Base-by-base conservation (phyloP, 441 rosid species). In the Populus hybrid region DNA sequence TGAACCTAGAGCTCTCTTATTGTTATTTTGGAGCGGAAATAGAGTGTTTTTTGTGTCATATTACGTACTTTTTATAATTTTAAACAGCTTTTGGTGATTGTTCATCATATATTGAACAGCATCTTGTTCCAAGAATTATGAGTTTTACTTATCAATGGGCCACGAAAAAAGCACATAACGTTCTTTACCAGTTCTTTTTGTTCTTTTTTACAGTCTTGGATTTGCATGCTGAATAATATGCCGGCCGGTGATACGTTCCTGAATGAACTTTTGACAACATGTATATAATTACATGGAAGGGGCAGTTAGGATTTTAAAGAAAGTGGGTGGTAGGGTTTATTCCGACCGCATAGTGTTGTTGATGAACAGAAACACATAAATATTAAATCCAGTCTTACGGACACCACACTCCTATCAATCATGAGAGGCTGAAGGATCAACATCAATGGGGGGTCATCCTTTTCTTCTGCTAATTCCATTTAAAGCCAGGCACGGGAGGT, bases 241-340 rank as follows among this genome's bases (percentile, higher is more conserved):
- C n/a, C n/a, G n/a, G 31, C 31, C 31, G 31, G 31, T 29, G 31
- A 29, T 29, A 29, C 3, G 31, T 29, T 29, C 31, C 31, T 4
- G 31, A 3, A 29, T 29, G 31, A 29, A 29, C 31, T 29, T 29
- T 45, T 45, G 77, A 73, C 68, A 56, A 71, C 18, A 45, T 45
- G 56, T 36, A 31, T 61, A 33, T 71, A 72, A 66, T 63, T 26
- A 53, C 31, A 71, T 20, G 3, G 29, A 9, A 28, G 5, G 28
- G 79, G 64, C 53, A 9, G 81, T 75, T 72, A 72, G 75, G 77
- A 74, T 26, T 56, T 78, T 75, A 9, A 66, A 71, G 72, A 42
- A 9, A 38, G 42, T 18, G 26, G 56, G 73, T 80, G 77, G 74
- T 77, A 80, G 82, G 84, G 76, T 64, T 78, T 74, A 61, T 77